Conservation (phyloP, 78 protist species). For the Dictyostelium capitatum region DNA sequence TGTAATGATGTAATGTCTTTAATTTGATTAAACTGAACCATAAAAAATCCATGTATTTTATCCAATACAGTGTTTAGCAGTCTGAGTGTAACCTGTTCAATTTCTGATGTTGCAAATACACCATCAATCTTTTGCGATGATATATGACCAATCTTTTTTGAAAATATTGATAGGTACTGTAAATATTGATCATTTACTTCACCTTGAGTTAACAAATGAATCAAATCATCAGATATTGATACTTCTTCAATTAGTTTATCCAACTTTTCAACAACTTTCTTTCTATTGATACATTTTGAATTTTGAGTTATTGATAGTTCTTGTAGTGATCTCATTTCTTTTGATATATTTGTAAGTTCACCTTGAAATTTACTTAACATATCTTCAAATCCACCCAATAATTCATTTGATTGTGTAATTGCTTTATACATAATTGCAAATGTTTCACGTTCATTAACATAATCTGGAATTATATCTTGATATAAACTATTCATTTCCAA, state of each 20-base stretch:
- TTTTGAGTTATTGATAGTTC: slow-evolving; percentile 42
- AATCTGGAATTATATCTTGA: slow-evolving; percentile 65
- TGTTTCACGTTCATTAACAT: slow-evolving; percentile 73
- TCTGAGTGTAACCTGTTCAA: slow-evolving; percentile 10
- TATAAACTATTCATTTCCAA: slow-evolving; percentile 36
- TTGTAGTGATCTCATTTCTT: slow-evolving; percentile 45
- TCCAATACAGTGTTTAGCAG: slow-evolving; percentile 34
- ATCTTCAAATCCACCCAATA: slow-evolving; percentile 52
- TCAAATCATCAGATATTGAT: slow-evolving; percentile 42
- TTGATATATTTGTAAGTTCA: slow-evolving; percentile 53
- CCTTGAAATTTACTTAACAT: slow-evolving; percentile 43
- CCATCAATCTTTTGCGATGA: slow-evolving; percentile 56
- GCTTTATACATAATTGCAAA: slow-evolving; percentile 49
- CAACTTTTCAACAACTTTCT: slow-evolving; percentile 42
- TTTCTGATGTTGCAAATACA: slow-evolving; percentile 41
- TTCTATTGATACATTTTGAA: slow-evolving; percentile 34
- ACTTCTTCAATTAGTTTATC: slow-evolving; percentile 53
- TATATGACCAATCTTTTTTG: slow-evolving; percentile 59
- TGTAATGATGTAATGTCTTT: slow-evolving; percentile 31
- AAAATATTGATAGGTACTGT: slow-evolving; percentile 64
- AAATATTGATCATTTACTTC: slow-evolving; percentile 73
- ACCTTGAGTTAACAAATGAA: slow-evolving; percentile 36
- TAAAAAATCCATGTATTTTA: slow-evolving; percentile 48
- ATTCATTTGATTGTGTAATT: slow-evolving; percentile 13
- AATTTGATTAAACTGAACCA: slow-evolving; percentile 26